Conservation (phyloP, 2,329 filamentous ascomycete genomes). For the Colletotrichum lindemuthianum region DNA sequence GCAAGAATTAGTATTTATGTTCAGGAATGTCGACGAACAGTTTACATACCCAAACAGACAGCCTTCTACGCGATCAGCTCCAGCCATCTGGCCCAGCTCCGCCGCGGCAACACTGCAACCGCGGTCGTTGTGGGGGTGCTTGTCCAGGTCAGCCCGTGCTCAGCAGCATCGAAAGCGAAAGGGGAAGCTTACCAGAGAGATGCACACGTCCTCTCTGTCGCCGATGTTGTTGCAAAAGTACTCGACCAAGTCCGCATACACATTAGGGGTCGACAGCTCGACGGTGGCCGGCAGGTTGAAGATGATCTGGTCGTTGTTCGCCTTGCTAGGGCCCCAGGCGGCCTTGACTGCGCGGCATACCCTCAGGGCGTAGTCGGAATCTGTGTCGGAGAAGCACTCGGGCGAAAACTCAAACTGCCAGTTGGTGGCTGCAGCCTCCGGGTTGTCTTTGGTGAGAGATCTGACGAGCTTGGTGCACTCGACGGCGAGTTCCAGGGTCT, state of each 20-base stretch:
- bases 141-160: not conserved
- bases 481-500: conserved; percentile 84
- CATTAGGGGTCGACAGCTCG: conserved; percentile 92
- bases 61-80: conserved; percentile 92
- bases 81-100: conserved; percentile 95
- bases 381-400: conserved; percentile 90
- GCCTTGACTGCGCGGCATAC: conserved; percentile 94
- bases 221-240: conserved; percentile 90
- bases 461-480: conserved; percentile 87
- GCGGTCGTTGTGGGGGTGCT: conserved; percentile 92
- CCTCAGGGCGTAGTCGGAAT: conserved; percentile 82
- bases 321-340: conserved; percentile 74
- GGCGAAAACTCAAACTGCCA: conserved; percentile 89
- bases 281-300: conserved; percentile 98
- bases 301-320: conserved; percentile 83
- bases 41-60: conserved; percentile 77
- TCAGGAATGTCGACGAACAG: not conserved
- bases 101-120: conserved; percentile 90
- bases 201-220: conserved; percentile 86
- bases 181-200: conserved; percentile 67
- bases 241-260: conserved; percentile 96
- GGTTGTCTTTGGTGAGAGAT: conserved; percentile 86
- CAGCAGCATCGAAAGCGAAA: not conserved
- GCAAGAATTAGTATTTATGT: not conserved
- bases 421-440: conserved; percentile 62